phyloP scores from a whole-genome alignment of 176 grass and related monocot species.

The Phoenix dactylifera region DNA sequence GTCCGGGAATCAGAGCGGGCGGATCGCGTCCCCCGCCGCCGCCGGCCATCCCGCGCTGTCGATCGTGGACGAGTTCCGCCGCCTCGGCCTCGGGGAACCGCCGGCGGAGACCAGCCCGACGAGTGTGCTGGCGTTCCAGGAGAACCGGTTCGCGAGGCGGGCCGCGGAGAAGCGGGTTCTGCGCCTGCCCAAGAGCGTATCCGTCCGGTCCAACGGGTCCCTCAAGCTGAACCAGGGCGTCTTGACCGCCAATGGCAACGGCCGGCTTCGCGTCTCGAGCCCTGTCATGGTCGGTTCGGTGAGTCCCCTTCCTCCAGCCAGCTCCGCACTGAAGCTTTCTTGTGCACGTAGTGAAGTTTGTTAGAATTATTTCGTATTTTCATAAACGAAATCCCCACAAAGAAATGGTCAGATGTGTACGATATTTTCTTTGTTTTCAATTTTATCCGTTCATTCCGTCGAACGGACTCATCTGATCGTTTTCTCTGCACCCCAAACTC shows the following conservation, averaged over 20 bases:
- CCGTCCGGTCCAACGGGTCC: conserved; percentile 70
- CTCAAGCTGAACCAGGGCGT: conserved; percentile 49
- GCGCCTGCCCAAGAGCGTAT: conserved; percentile 68
- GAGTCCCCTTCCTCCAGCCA: conserved; percentile 24
- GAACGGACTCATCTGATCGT: too few species aligned
- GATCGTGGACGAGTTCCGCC: conserved; percentile 43
- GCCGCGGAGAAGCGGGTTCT: conserved; percentile 35
- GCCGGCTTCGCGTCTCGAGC: conserved; percentile 25
- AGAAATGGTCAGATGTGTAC: too few species aligned
- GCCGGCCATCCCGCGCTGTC: conserved; percentile 2
- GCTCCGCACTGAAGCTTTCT: too few species aligned
- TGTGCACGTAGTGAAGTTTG: too few species aligned
- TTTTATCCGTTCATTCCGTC: too few species aligned
- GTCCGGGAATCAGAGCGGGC: conserved; percentile 25
- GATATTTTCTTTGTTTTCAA: too few species aligned
- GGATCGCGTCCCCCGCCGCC: conserved; percentile 9
- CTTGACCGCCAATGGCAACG: conserved; percentile 7
- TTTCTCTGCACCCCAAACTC: too few species aligned
- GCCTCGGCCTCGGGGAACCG: conserved; percentile 26
- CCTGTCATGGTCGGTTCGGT: conserved; percentile 29
- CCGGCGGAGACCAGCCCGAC: conserved; percentile 27
- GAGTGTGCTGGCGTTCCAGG: conserved; percentile 15
- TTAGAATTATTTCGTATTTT: too few species aligned
- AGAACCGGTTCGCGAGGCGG: background rate
- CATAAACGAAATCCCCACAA: too few species aligned